phyloP scores from a whole-genome alignment of 2,329 filamentous ascomycete genomes.

The Ascochyta fabae region DNA sequence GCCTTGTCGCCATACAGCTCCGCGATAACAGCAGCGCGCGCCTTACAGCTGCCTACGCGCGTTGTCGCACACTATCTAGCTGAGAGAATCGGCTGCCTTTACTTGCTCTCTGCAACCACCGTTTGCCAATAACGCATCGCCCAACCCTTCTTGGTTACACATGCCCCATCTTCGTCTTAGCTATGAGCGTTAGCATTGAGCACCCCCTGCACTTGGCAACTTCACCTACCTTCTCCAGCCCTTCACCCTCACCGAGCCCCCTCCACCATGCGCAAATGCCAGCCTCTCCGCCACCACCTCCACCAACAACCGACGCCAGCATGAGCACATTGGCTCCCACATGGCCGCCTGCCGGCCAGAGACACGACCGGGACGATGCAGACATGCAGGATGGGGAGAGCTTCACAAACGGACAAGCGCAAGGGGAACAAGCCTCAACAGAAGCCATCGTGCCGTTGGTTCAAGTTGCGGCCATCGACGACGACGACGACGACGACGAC shows the following conservation, averaged over 20 bases:
- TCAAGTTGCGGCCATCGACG: conserved; percentile 40
- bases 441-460: conserved; percentile 29
- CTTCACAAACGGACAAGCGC: conserved; percentile 24
- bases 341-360: conserved; percentile 41
- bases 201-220: conserved; percentile 47
- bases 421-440: conserved; percentile 2
- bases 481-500: conserved; percentile 41
- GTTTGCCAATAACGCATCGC: background rate
- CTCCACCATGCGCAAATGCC: conserved; percentile 35
- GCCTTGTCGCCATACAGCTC: conserved; percentile 1
- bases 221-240: conserved; percentile 42
- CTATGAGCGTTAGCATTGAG: conserved; percentile 52
- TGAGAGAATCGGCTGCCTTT: background rate
- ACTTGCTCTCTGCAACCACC: background rate
- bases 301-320: conserved; percentile 36
- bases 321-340: conserved; percentile 45
- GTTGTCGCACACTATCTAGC: background rate
- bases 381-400: conserved; percentile 43
- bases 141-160: conserved; percentile 9
- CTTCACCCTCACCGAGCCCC: conserved; percentile 40
- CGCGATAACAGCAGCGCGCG: background rate
- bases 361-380: conserved; percentile 47
- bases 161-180: conserved; percentile 18
- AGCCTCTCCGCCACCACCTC: conserved; percentile 35
- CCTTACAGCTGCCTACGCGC: conserved; percentile 2